phyloP scores from a whole-genome alignment of 306 rosid species.

The Crataegus laevigata region DNA sequence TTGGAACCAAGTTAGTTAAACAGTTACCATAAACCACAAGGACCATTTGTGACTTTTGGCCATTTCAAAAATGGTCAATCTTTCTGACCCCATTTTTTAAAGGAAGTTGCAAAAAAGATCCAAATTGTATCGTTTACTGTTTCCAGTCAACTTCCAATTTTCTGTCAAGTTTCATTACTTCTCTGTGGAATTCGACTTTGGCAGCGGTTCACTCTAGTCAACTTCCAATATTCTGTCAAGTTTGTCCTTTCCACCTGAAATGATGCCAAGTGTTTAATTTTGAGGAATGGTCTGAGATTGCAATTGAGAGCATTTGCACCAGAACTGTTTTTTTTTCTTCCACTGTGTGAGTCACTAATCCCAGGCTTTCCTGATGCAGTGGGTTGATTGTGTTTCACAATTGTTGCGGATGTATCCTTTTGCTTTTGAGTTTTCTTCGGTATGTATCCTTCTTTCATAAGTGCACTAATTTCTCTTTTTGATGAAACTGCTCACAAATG shows the following conservation, averaged over 20 bases:
- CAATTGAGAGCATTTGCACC: background rate
- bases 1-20: background rate
- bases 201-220: background rate
- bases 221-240: background rate
- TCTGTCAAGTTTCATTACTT: background rate
- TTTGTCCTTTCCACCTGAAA: background rate
- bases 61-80: background rate
- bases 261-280: background rate
- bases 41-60: background rate
- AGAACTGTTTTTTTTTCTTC: background rate
- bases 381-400: constrained; percentile 96
- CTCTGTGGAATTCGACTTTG: background rate
- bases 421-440: constrained; percentile 93
- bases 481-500: background rate
- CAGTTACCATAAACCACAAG: background rate
- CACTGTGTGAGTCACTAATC: background rate
- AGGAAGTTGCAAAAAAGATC: background rate
- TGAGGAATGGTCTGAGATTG: background rate
- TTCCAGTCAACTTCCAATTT: background rate
- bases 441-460: constrained; percentile 30
- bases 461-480: background rate
- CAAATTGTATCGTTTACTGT: background rate
- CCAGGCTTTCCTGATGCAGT: constrained; percentile 47
- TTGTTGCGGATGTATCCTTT: constrained; percentile 88
- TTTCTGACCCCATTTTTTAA: background rate